Percentiles rank a stretch among this genome's conserved stretches.
These are phyloP conservation scores for Nothophytophthora sp. DNA, from an alignment of 352 stramenopile species.

Conservation along the genomic window DNA sequence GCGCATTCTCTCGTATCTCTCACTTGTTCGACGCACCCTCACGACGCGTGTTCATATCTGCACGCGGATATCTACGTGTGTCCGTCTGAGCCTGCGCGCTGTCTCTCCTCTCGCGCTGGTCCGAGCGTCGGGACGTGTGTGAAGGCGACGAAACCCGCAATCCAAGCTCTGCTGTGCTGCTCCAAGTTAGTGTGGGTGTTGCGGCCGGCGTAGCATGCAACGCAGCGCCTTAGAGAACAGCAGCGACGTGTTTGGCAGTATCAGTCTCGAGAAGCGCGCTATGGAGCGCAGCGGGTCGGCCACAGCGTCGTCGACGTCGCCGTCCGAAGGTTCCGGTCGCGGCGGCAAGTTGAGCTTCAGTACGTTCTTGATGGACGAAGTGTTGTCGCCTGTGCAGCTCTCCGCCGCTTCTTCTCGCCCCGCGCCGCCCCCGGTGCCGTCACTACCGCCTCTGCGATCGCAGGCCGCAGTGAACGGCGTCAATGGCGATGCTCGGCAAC, in stretches of 20 bases:
- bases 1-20: no score
- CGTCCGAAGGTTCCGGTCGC: conserved; percentile 5
- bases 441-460: conserved; percentile 16
- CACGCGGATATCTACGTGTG: no score
- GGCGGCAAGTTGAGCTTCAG: conserved; percentile 42
- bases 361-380: conserved; percentile 60
- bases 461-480: conserved; percentile 7
- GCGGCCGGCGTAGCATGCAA: background rate
- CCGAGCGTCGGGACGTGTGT: no score
- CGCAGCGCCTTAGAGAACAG: conserved; percentile 20
- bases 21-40: no score
- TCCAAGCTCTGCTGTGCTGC: no score
- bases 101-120: no score
- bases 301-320: background rate
- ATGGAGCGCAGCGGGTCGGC: conserved; percentile 7
- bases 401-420: conserved; percentile 15
- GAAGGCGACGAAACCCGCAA: no score
- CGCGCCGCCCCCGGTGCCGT: conserved; percentile 17
- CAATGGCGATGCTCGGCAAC: no score
- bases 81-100: no score
- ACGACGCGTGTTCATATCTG: no score
- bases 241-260: conserved; percentile 4
- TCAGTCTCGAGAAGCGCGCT: conserved; percentile 14
- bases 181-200: no score
- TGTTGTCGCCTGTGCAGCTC: conserved; percentile 30